Conservation (phyloP, 805 yeast species). For the Tetrapisispora arboricola region DNA sequence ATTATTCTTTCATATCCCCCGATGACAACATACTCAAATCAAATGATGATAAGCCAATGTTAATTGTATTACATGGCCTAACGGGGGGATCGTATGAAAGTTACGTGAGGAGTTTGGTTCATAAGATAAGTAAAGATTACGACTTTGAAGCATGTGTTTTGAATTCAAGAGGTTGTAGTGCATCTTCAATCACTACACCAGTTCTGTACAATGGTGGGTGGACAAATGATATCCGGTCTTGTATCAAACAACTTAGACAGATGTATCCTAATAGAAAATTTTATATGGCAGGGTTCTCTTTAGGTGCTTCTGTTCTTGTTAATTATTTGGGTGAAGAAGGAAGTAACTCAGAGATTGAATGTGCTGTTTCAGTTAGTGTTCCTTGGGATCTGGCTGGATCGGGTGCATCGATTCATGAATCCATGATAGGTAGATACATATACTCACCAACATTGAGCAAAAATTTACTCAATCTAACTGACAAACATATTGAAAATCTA, state of each 20-base stretch:
- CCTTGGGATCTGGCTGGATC: slow-evolving; percentile 68
- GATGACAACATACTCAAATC: slow-evolving; percentile 32
- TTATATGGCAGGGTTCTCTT: slow-evolving; percentile 66
- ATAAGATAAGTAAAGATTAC: slow-evolving; percentile 27
- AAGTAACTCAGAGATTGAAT: slow-evolving; percentile 34
- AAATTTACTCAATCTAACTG: slow-evolving; percentile 36
- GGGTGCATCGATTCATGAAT: slow-evolving; percentile 33
- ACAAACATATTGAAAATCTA: slow-evolving; percentile 33
- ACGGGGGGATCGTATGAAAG: slow-evolving; percentile 83
- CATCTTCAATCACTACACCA: slow-evolving; percentile 58
- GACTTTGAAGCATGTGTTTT: slow-evolving; percentile 58
- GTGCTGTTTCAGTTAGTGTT: slow-evolving; percentile 51
- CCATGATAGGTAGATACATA: slow-evolving; percentile 34
- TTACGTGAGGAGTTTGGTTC: slow-evolving; percentile 52
- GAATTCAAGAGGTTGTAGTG: slow-evolving; percentile 69
- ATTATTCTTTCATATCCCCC: slow-evolving; percentile 24
- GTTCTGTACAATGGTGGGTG: slow-evolving; percentile 60
- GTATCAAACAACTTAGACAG: slow-evolving; percentile 39
- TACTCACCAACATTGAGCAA: slow-evolving; percentile 44
- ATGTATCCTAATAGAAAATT: slow-evolving; percentile 55
- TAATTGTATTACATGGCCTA: slow-evolving; percentile 63
- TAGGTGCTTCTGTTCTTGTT: slow-evolving; percentile 63
- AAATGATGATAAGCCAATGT: slow-evolving; percentile 43
- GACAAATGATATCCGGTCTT: slow-evolving; percentile 56
- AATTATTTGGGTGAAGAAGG: slow-evolving; percentile 65